phyloP scores from a whole-genome alignment of 805 yeast species.

The Wickerhamomyces sydowiorum region DNA sequence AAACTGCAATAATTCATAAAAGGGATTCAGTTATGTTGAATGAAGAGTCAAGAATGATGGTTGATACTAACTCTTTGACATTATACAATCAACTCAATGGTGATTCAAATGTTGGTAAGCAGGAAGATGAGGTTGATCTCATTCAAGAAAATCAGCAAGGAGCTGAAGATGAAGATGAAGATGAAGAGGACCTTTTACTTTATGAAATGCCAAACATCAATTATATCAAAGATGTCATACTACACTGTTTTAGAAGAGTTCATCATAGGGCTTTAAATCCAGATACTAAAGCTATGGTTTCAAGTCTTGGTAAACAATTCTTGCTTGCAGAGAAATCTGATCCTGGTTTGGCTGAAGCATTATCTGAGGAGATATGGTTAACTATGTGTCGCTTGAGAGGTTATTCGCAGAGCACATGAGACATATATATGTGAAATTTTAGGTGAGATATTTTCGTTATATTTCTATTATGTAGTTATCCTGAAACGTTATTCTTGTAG shows the following conservation, averaged over 20 bases:
- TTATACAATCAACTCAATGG: not conserved
- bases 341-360: slow-evolving; percentile 63
- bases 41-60: not conserved
- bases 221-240: slow-evolving; percentile 35
- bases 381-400: slow-evolving; percentile 23
- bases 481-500: too few species aligned
- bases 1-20: not conserved
- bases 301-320: slow-evolving; percentile 34
- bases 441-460: too few species aligned
- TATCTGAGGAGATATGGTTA: slow-evolving; percentile 55
- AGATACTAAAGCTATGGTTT: slow-evolving; percentile 41
- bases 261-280: slow-evolving; percentile 45
- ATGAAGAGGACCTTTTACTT: not conserved
- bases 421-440: too few species aligned
- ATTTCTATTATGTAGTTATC: too few species aligned
- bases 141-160: slow-evolving; percentile 1
- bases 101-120: not conserved
- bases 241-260: slow-evolving; percentile 41
- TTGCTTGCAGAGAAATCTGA: slow-evolving; percentile 40
- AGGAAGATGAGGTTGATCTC: not conserved
- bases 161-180: not conserved
- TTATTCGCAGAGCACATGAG: not conserved
- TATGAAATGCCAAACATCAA: slow-evolving; percentile 17
- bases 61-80: not conserved
- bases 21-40: not conserved